phyloP scores from a whole-genome alignment of 2,329 filamentous ascomycete species.

The Emydomyces testavorans region DNA sequence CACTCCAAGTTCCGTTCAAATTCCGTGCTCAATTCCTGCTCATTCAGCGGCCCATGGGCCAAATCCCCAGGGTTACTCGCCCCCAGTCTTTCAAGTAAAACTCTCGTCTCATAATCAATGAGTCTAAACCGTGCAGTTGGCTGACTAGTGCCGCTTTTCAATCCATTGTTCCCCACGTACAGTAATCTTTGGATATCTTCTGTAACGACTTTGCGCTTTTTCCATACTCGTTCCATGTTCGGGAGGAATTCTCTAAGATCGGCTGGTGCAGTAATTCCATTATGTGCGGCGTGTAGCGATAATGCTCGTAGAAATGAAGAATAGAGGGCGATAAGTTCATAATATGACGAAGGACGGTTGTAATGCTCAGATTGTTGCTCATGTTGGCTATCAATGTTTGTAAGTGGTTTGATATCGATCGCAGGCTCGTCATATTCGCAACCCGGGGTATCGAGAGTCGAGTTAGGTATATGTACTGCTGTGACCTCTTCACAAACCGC shows the following conservation, averaged over 20 bases:
- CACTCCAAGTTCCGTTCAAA: slow-evolving; percentile 41
- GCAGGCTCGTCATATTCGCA: background rate
- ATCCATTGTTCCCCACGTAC: slow-evolving; percentile 42
- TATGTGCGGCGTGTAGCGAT: slow-evolving; percentile 57
- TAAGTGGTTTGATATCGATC: background rate
- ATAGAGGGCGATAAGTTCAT: slow-evolving; percentile 53
- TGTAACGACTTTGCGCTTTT: slow-evolving; percentile 54
- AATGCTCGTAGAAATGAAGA: slow-evolving; percentile 57
- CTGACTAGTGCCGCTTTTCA: slow-evolving; percentile 8
- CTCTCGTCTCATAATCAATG: slow-evolving; percentile 32
- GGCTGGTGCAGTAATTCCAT: slow-evolving; percentile 50
- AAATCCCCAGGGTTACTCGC: slow-evolving; percentile 4
- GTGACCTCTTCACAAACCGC: background rate
- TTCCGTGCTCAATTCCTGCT: slow-evolving; percentile 38
- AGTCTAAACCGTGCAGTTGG: slow-evolving; percentile 25
- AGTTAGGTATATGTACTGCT: background rate
- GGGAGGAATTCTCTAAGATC: slow-evolving; percentile 52
- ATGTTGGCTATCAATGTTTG: background rate
- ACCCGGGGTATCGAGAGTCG: background rate
- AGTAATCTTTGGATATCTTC: slow-evolving; percentile 57
- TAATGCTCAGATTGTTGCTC: background rate
- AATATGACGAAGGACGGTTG: slow-evolving; percentile 26
- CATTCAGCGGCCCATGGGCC: slow-evolving; percentile 27
- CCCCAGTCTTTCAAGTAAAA: slow-evolving; percentile 28
- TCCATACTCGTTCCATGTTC: slow-evolving; percentile 57